Percentiles rank a stretch among this genome's conserved stretches.
Conservation (phyloP, 2,329 filamentous ascomycete species). For the Verticillium nonalfalfae region DNA sequence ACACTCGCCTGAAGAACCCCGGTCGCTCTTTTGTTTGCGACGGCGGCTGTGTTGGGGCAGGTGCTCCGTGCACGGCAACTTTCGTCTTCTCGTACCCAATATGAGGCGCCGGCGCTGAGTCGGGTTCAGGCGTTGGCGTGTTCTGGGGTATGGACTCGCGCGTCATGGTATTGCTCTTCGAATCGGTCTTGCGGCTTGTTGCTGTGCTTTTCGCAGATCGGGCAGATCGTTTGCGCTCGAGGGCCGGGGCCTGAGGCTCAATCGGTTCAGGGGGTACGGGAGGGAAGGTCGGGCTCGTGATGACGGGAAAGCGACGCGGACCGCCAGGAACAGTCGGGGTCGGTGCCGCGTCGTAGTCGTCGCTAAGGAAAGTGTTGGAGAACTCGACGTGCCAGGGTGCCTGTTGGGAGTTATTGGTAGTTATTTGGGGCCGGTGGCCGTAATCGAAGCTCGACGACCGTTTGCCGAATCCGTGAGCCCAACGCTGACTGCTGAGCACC, state of each 20-base stretch:
- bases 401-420: conserved; percentile 14
- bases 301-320: conserved; percentile 46
- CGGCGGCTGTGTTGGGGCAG: conserved; percentile 42
- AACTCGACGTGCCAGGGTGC: conserved; percentile 42
- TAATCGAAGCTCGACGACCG: conserved; percentile 74
- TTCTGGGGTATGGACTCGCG: conserved; percentile 19
- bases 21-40: conserved; percentile 58
- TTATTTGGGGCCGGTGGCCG: conserved; percentile 32
- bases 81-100: conserved; percentile 55
- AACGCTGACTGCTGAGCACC: conserved; percentile 50
- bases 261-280: conserved; percentile 21
- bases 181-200: conserved; percentile 3
- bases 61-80: conserved; percentile 39
- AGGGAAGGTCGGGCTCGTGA: conserved; percentile 11
- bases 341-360: conserved; percentile 74
- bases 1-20: conserved; percentile 91
- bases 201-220: conserved; percentile 4
- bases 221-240: conserved; percentile 4
- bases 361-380: conserved; percentile 37
- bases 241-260: conserved; percentile 1
- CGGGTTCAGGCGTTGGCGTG: conserved; percentile 35
- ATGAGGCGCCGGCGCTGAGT: conserved; percentile 51
- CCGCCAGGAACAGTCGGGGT: conserved; percentile 79
- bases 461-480: conserved; percentile 43
- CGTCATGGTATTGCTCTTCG: background rate